Conservation (phyloP, 2,329 filamentous ascomycete species). For the Xylariaceae sp. region DNA sequence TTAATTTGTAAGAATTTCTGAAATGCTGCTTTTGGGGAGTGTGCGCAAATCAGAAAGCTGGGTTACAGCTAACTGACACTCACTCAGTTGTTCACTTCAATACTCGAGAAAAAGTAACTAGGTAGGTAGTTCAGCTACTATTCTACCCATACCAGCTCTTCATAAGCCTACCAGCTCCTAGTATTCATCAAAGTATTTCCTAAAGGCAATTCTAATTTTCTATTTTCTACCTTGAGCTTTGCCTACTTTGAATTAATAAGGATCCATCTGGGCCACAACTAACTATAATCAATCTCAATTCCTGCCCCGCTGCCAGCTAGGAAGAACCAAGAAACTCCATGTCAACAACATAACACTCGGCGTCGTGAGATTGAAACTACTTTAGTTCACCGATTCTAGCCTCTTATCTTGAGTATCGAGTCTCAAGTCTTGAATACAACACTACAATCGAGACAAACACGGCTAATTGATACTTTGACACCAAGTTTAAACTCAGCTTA, state of each 20-base stretch:
- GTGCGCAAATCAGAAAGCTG: neutral
- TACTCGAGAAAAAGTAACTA: slow-evolving; percentile 2
- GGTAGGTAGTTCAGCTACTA: neutral
- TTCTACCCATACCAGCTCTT: slow-evolving; percentile 1
- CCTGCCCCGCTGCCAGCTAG: too few species aligned
- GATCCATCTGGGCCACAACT: neutral
- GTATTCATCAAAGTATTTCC: neutral
- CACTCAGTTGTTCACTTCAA: slow-evolving; percentile 9
- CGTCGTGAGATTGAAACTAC: too few species aligned
- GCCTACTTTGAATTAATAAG: neutral
- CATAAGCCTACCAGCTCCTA: neutral
- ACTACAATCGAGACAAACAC: too few species aligned
- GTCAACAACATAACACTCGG: too few species aligned
- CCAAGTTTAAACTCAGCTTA: too few species aligned
- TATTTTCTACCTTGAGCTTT: neutral
- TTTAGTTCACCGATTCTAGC: too few species aligned
- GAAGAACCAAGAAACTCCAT: too few species aligned
- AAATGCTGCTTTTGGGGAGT: neutral
- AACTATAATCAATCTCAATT: neutral
- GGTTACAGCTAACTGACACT: slow-evolving; percentile 17
- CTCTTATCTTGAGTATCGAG: too few species aligned
- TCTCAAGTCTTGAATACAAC: too few species aligned
- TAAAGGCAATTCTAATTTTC: neutral
- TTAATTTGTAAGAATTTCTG: neutral
- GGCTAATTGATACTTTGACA: too few species aligned